Evolutionary conservation across 75 land plant species (phyloP).

Genomic region (Adiantum capillusveneris): DNA sequence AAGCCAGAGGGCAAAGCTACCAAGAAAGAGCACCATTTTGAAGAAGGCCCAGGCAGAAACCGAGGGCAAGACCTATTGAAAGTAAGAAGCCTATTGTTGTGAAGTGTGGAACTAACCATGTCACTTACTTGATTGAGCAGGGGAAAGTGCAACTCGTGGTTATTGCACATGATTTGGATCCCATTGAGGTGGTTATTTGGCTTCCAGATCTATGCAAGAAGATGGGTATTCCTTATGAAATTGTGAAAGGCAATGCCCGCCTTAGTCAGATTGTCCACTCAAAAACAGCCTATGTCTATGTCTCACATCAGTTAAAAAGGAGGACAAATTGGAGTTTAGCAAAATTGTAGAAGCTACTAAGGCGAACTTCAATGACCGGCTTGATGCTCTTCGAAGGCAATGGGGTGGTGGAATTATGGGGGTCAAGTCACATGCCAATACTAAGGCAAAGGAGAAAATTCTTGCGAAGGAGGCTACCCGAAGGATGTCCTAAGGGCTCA

Average conservation of each 20-base stretch:
- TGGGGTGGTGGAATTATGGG: conserved; percentile 92
- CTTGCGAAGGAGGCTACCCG: too few relatives aligned
- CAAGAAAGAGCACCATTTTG: conserved; percentile 25
- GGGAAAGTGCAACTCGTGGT: too few relatives aligned
- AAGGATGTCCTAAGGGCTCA: conserved; percentile 38
- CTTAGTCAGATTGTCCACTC: too few relatives aligned
- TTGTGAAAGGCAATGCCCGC: not conserved
- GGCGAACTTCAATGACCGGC: too few relatives aligned
- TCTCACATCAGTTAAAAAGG: conserved; percentile 64
- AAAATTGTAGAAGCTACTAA: too few relatives aligned
- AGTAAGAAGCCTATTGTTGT: conserved; percentile 47
- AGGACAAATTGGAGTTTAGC: conserved; percentile 56
- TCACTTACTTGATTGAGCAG: too few relatives aligned
- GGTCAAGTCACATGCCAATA: too few relatives aligned
- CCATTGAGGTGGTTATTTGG: too few relatives aligned
- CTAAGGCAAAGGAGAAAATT: conserved; percentile 67
- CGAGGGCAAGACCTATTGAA: conserved; percentile 42
- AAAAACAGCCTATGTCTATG: conserved; percentile 47
- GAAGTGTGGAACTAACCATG: conserved; percentile 34
- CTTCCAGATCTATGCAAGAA: too few relatives aligned
- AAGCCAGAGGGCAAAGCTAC: too few relatives aligned
- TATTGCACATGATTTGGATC: too few relatives aligned
- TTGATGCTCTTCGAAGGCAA: conserved; percentile 57
- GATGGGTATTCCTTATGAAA: conserved; percentile 20
- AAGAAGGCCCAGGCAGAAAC: conserved; percentile 52